Base-by-base conservation (phyloP, 495 filamentous ascomycete genomes). In the Penicillium lividum region DNA sequence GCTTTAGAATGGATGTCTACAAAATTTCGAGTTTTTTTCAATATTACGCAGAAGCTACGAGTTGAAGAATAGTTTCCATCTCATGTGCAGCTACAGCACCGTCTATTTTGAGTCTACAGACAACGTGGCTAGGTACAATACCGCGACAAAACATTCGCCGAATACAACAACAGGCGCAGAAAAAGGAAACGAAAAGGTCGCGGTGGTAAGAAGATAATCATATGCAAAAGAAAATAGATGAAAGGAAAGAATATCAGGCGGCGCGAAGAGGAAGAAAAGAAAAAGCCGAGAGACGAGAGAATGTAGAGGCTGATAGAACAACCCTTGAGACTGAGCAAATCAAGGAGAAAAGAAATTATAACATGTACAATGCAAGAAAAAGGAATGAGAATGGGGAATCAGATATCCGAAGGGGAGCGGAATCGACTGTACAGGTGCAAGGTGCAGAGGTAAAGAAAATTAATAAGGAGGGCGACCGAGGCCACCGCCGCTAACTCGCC, bases 391-490 rank as follows among this genome's bases (percentile, higher is more conserved):
- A 49, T 36, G 27, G 25, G 25, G 40, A 33, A 34, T 34, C 13
- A 59, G 27, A 54, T 63, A 36, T 56, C 27, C 34, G 50, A 47
- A 29, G 43, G 45, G 47, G 45, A 22, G 53, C 44, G 45, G 60
- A 49, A 36, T 34, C 43, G 42, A 66, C 56, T 62, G 58, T 60
- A 66, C 59, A 70, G 27, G 54, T 36, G 44, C 18, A 49, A 54
- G 52, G 45, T 18, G 38, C 9, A 30, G 31, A 38, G 47, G 10
- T 16, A 9, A 56, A 43, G 51, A 13, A 56, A 31, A 51, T 65
- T 63, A 80, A 57, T 80, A 80, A 3, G 77, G 77, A 27, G 77
- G 77, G 15, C 74, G 72, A 49, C 77, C 76, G 42, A 80, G 68
- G 29, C 72, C 72, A 27, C 72, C 72, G 34, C 64, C 69, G n/a